These are phyloP conservation scores for Cochlearia excelsa DNA, from an alignment of 345 rosid genomes.

Conservation along the genomic window DNA sequence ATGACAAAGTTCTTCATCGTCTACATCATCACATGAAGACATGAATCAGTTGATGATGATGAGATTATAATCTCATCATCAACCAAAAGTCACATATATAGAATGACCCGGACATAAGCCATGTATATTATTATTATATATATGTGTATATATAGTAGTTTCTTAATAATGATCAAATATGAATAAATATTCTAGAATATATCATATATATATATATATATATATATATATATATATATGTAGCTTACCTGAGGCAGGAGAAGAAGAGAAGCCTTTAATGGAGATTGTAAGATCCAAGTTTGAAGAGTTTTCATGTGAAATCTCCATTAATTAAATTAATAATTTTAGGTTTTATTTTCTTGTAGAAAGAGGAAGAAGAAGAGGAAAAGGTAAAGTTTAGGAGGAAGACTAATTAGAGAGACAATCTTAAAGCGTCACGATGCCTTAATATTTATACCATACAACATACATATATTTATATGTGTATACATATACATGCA, in stretches of 20 bases:
- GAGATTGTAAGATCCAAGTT: conserved; percentile 83
- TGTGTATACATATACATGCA: conserved; percentile 19
- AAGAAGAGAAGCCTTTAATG: conserved; percentile 70
- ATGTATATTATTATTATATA: neutral
- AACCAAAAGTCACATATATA: conserved; percentile 12
- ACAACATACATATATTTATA: neutral
- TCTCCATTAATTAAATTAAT: conserved; percentile 42
- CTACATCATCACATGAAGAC: conserved; percentile 35
- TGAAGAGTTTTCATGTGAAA: conserved; percentile 53
- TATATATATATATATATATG: neutral
- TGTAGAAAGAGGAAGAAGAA: conserved; percentile 1
- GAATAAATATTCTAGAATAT: too few relatives aligned
- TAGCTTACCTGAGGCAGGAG: conserved; percentile 57
- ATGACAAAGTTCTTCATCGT: conserved; percentile 36
- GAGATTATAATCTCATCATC: conserved; percentile 5
- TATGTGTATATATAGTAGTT: neutral
- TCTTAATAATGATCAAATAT: conserved; percentile 1
- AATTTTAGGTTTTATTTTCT: conserved; percentile 11
- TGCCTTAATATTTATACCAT: conserved; percentile 33
- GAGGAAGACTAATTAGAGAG: conserved; percentile 23
- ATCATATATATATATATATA: neutral
- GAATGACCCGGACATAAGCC: conserved; percentile 2
- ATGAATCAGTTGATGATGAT: too few relatives aligned
- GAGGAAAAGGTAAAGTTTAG: conserved; percentile 39
- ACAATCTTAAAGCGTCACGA: conserved; percentile 33